Percentiles rank a stretch among this genome's conserved stretches.
Conservation (phyloP, 306 rosid species). For the Comarum palustre region DNA sequence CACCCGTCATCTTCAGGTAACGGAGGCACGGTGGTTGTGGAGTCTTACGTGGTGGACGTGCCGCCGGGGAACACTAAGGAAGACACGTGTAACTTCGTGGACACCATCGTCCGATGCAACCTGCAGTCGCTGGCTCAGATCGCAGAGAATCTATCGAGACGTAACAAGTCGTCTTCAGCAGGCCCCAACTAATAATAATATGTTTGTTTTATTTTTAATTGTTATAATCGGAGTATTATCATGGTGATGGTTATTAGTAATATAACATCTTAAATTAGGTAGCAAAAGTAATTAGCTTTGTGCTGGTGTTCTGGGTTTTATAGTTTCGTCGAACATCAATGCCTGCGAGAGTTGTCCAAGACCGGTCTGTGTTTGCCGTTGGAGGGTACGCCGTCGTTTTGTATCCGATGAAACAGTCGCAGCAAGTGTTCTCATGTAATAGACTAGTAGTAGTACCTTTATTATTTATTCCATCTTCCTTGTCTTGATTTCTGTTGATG, state of each 20-base stretch:
- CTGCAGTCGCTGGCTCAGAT: conserved; percentile 81
- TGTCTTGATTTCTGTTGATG: neutral
- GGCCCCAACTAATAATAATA: neutral
- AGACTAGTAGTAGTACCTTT: neutral
- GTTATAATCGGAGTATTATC: neutral
- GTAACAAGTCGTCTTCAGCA: conserved; percentile 3
- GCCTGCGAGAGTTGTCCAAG: neutral
- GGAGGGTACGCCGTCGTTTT: conserved; percentile 8
- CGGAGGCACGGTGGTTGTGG: conserved; percentile 67
- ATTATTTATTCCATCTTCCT: neutral
- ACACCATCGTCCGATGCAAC: conserved; percentile 89
- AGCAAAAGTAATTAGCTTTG: neutral
- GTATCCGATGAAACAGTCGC: conserved; percentile 16
- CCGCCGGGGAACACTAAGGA: conserved; percentile 84
- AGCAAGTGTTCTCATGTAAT: neutral
- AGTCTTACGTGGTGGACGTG: conserved; percentile 92
- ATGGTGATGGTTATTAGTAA: neutral
- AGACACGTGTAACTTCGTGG: conserved; percentile 74
- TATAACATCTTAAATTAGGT: neutral
- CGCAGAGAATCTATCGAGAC: conserved; percentile 54
- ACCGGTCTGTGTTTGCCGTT: conserved; percentile 10
- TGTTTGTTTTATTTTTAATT: neutral
- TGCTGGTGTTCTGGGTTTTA: neutral
- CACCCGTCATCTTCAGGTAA: conserved; percentile 33
- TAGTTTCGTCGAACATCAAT: neutral